Evolutionary conservation across 179 eudicot genomes (phyloP).

Genomic region (Drosera spatulata): DNA sequence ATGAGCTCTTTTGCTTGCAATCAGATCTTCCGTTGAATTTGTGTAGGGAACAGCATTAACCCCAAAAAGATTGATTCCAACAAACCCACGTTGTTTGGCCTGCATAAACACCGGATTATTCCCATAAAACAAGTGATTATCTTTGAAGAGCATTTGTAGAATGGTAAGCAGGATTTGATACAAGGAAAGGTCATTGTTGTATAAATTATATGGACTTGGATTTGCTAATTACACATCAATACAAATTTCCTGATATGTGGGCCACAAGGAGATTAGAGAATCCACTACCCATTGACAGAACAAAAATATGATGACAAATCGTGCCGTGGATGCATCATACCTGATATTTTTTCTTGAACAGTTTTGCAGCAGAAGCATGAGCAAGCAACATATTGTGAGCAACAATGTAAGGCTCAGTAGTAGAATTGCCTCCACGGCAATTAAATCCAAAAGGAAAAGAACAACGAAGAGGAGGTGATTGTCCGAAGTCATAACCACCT

Average conservation of each 20-base stretch:
- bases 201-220: too few species aligned
- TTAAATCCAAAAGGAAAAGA: slow-evolving; percentile 25
- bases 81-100: slow-evolving; percentile 52
- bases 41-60: slow-evolving; percentile 26
- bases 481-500: slow-evolving; percentile 33
- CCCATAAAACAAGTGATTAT: too few species aligned
- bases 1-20: slow-evolving; percentile 39
- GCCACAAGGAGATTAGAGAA: too few species aligned
- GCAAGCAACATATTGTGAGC: slow-evolving; percentile 55
- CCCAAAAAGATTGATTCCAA: slow-evolving; percentile 44
- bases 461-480: slow-evolving; percentile 42
- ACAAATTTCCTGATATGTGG: too few species aligned
- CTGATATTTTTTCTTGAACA: slow-evolving; percentile 50
- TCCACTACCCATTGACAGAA: not conserved
- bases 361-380: slow-evolving; percentile 40
- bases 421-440: slow-evolving; percentile 39
- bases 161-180: too few species aligned
- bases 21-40: slow-evolving; percentile 30
- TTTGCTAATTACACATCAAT: too few species aligned
- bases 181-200: too few species aligned
- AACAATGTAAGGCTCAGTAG: slow-evolving; percentile 50
- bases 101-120: slow-evolving; percentile 6
- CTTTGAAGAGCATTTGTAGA: not conserved
- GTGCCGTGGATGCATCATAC: slow-evolving; percentile 12
- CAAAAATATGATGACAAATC: not conserved